A percentile compares a stretch with the other conserved stretches of the same genome.
phyloP scores from a whole-genome alignment of 192 early-diverging fungal genomes.

The Radiomyces spectabilis region DNA sequence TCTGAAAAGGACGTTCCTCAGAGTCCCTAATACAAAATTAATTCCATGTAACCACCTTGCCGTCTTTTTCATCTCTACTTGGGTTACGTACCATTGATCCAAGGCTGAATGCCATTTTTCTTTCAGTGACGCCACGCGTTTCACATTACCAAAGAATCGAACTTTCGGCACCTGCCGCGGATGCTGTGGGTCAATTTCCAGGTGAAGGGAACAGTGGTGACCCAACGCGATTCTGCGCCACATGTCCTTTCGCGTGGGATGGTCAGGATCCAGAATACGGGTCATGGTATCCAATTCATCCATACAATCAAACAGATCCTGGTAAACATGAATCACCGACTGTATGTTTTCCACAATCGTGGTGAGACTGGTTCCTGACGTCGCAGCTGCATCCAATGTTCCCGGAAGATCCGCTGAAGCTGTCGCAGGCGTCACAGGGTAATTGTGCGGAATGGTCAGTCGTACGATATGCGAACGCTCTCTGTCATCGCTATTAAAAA shows the following conservation, averaged over 20 bases:
- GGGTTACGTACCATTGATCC: neutral
- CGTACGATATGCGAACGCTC: neutral
- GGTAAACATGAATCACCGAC: constrained; percentile 15
- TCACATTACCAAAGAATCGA: neutral
- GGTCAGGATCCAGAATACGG: constrained; percentile 30
- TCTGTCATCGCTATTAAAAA: no score
- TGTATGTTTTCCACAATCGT: neutral
- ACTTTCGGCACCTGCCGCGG: neutral
- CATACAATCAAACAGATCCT: constrained; percentile 28
- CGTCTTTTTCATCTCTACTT: no score
- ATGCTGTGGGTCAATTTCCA: neutral
- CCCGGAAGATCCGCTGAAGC: neutral
- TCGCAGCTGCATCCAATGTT: neutral
- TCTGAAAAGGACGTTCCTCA: neutral
- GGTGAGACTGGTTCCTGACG: neutral
- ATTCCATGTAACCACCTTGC: no score
- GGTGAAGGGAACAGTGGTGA: constrained; percentile 5
- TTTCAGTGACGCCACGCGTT: neutral
- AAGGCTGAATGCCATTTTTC: neutral
- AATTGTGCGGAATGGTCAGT: neutral
- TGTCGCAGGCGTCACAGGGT: neutral
- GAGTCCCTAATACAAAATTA: no score
- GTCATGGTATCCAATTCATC: constrained; percentile 27
- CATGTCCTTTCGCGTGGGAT: constrained; percentile 20
- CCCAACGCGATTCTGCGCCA: constrained; percentile 29